Base-by-base conservation (phyloP, 2,329 filamentous ascomycete genomes). In the Colletotrichum sp. region DNA sequence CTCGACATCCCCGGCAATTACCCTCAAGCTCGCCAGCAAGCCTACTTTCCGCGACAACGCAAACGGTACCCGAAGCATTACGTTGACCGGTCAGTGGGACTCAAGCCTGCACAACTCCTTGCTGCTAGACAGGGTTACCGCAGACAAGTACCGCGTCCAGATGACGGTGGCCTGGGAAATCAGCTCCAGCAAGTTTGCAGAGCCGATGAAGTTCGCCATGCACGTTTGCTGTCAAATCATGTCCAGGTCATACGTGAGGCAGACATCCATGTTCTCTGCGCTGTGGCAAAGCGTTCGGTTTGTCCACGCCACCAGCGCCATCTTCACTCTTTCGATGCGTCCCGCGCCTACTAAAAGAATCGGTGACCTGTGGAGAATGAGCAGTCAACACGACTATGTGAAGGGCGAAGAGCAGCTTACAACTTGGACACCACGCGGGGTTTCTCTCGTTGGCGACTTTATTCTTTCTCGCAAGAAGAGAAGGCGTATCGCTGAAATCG, bases 361-460 rank as follows among this genome's bases (percentile, higher is more conserved):
- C 1, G 95, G 95, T 5, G 97, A 99, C 81, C 87, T 99, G 15
- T 99, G 97, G 97, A 92, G 97, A 69, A 95, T 98, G 92, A 97
- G 95, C 82, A 98, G 96, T 18, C 93, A 95, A 73, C 94, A 98
- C 79, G 95, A 98, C 82, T 98, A 98, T 80, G 94, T 99, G 78
- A 98, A 98, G 82, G 97, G 97, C 69, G 96, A 99, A 83, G 97
- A 99, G 82, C 89, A 93, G 63, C 87, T 99, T 51, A 92, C 88
- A 4, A 92, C 92, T 70, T 99, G 97, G 97, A 92, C 93, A 9
- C 96, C 97, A 3, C 91, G 97, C 55, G 95, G 97, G 43, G 94
- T 98, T 4, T 97, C 95, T 0, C 86, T 99, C 1, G 93, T 99
- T n/a, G 91, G 92, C 72, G 97, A 99, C 83, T 98, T 93, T 79